Conservation (phyloP, 1,139 yeast species). For the Meyerozyma guilliermondii region DNA sequence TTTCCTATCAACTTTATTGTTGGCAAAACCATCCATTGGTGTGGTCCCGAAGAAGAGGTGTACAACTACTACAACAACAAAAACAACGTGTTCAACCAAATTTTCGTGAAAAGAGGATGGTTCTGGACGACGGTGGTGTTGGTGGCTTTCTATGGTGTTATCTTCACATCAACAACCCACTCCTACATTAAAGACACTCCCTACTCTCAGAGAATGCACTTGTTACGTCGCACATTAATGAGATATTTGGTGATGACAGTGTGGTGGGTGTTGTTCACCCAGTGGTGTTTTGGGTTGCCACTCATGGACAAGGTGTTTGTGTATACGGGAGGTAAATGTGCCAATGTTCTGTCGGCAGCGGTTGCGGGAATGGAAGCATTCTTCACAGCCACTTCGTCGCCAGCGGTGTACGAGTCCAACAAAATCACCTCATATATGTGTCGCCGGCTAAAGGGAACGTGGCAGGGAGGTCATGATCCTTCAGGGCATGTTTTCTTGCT, state of each 20-base stretch:
- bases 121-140: slow-evolving; percentile 67
- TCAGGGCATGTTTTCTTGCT: slow-evolving; percentile 88
- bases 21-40: slow-evolving; percentile 11
- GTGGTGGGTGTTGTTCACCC: slow-evolving; percentile 84
- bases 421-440: slow-evolving; percentile 48
- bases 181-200: not conserved
- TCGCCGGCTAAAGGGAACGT: slow-evolving; percentile 57
- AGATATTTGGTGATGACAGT: slow-evolving; percentile 51
- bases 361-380: slow-evolving; percentile 3
- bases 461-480: slow-evolving; percentile 96
- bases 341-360: slow-evolving; percentile 8
- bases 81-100: slow-evolving; percentile 59
- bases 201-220: not conserved
- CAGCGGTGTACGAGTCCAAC: slow-evolving; percentile 12
- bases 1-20: slow-evolving; percentile 9
- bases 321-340: slow-evolving; percentile 79
- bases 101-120: slow-evolving; percentile 90
- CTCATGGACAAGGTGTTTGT: slow-evolving; percentile 83
- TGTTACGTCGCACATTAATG: slow-evolving; percentile 19
- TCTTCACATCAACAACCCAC: not conserved
- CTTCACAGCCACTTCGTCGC: not conserved
- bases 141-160: slow-evolving; percentile 21
- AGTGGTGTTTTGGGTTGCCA: slow-evolving; percentile 86
- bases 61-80: slow-evolving; percentile 59
- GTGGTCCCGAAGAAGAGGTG: slow-evolving; percentile 22